phyloP scores from a whole-genome alignment of 495 filamentous ascomycete genomes.

The Astrothelium macrocarpum region DNA sequence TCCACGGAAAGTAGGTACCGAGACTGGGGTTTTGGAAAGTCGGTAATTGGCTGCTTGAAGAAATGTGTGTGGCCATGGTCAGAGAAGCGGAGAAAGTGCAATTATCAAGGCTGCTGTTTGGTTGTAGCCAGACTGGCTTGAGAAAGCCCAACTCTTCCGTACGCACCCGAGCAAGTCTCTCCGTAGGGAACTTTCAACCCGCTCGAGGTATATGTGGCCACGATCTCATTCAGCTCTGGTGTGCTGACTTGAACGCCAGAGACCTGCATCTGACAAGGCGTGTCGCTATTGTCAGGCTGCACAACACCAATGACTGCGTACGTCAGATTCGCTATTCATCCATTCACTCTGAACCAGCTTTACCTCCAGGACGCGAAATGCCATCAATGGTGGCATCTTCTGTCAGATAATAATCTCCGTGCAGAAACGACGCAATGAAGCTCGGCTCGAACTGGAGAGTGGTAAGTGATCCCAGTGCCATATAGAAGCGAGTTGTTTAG shows the following conservation, averaged over 20 bases:
- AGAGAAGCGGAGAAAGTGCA: background rate
- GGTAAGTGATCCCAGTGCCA: background rate
- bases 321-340: too few relatives aligned
- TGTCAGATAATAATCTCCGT: constrained; percentile 12
- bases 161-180: constrained; percentile 11
- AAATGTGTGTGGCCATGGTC: background rate
- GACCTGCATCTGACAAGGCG: constrained; percentile 10
- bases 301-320: constrained; percentile 11
- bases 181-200: constrained; percentile 10
- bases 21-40: too few relatives aligned
- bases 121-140: too few relatives aligned
- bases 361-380: background rate
- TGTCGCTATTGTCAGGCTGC: constrained; percentile 7
- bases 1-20: constrained; percentile 12
- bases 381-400: background rate
- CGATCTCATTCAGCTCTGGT: constrained; percentile 1
- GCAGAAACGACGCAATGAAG: constrained; percentile 6
- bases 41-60: too few relatives aligned
- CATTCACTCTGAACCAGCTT: too few relatives aligned
- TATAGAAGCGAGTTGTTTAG: background rate
- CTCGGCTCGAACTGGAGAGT: constrained; percentile 7
- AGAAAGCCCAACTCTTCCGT: background rate
- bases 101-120: too few relatives aligned
- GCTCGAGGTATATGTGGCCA: background rate
- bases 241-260: constrained; percentile 6